phyloP scores from a whole-genome alignment of 352 stramenopile species.

The Blastocystis sp. region DNA sequence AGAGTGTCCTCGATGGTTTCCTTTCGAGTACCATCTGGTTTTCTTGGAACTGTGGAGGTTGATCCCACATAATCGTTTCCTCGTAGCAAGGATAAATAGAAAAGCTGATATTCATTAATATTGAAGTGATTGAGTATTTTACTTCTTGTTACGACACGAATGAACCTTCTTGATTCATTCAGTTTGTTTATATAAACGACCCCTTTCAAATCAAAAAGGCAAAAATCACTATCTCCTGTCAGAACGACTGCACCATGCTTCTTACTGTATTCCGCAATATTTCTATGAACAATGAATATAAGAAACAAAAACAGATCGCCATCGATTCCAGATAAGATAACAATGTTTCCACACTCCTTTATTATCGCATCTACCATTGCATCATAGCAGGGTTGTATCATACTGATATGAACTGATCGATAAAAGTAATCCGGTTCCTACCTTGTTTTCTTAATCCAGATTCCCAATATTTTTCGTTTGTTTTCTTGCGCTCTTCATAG shows the following conservation, averaged over 20 bases:
- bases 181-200: not conserved
- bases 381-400: not conserved
- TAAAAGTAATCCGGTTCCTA: not conserved
- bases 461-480: not conserved
- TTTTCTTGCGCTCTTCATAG: not conserved
- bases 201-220: not conserved
- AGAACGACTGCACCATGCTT: not conserved
- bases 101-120: not conserved
- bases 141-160: not conserved
- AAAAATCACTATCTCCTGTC: not conserved
- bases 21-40: not conserved
- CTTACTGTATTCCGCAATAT: not conserved
- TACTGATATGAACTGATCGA: not conserved
- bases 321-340: not conserved
- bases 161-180: not conserved
- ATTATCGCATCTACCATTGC: not conserved
- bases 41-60: not conserved
- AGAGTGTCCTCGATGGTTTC: not conserved
- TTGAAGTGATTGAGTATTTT: not conserved
- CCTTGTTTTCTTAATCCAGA: not conserved
- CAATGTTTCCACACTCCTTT: not conserved
- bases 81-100: not conserved
- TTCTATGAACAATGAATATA: not conserved
- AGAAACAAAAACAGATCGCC: not conserved
- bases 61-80: not conserved